Conservation (phyloP, 169 alveolate genomes). For the Eimeria necatrix region DNA sequence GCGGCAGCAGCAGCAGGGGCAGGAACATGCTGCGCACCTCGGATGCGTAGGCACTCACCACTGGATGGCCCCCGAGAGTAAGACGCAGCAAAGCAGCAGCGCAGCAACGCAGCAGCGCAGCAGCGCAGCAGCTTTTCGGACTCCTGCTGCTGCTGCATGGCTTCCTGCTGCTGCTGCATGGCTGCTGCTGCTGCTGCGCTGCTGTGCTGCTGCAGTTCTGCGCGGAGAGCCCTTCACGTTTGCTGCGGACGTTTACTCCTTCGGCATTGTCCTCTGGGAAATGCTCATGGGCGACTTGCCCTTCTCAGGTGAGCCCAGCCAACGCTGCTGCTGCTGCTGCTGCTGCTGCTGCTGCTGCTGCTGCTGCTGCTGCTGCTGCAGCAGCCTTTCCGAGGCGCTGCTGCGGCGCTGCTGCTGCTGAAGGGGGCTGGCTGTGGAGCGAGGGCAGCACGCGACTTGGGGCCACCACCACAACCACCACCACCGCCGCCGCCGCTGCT, state of each 20-base stretch:
- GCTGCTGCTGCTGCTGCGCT: not conserved
- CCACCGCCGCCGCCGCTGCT: not conserved
- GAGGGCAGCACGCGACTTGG: no score
- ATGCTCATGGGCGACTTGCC: constrained; percentile 90
- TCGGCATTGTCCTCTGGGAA: constrained; percentile 91
- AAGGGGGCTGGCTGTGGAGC: constrained; percentile 61
- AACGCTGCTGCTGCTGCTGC: constrained; percentile 1
- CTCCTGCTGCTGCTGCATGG: constrained; percentile 7
- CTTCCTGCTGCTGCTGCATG: not conserved
- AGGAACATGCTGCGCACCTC: constrained; percentile 74
- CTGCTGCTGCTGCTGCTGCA: not conserved
- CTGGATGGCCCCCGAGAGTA: constrained; percentile 93
- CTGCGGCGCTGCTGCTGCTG: constrained; percentile 7
- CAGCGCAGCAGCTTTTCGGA: not conserved
- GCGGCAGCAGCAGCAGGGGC: constrained; percentile 26
- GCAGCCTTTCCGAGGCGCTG: not conserved
- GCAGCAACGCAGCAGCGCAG: not conserved
- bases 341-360: not conserved
- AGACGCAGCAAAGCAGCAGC: not conserved
- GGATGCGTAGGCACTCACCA: constrained; percentile 92
- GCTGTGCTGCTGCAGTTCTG: constrained; percentile 76
- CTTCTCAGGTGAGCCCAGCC: constrained; percentile 16
- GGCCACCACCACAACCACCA: not conserved
- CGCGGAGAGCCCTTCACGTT: constrained; percentile 89
- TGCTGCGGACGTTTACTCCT: constrained; percentile 91